These are phyloP conservation scores for Oryza meyeriana DNA, from an alignment of 176 grass and related monocot species.

Conservation along the genomic window DNA sequence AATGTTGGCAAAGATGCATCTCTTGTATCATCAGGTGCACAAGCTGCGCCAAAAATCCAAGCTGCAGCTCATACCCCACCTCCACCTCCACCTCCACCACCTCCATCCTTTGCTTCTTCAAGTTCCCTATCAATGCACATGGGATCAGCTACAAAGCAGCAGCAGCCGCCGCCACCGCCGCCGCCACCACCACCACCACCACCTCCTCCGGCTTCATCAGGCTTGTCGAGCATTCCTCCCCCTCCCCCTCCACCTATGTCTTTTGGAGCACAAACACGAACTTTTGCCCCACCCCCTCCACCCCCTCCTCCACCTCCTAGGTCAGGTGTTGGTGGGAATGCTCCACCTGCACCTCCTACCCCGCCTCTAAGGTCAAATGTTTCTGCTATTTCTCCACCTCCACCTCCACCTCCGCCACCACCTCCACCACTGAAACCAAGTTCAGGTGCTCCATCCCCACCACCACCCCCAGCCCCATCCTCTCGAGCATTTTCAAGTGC, in stretches of 20 bases:
- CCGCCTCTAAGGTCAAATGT: constrained; percentile 40
- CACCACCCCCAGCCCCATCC: neutral
- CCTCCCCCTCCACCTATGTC: constrained; percentile 14
- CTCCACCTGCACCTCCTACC: constrained; percentile 39
- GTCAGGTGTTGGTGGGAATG: constrained; percentile 6
- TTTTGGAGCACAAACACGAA: constrained; percentile 12
- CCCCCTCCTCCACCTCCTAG: constrained; percentile 44
- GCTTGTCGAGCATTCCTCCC: constrained; percentile 22
- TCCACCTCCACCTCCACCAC: constrained; percentile 22
- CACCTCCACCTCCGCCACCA: neutral
- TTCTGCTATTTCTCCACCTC: neutral
- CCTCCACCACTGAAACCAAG: neutral
- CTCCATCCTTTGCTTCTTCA: constrained; percentile 16
- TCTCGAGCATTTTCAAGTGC: neutral
- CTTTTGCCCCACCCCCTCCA: constrained; percentile 28
- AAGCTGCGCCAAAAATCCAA: constrained; percentile 26
- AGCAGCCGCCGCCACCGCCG: constrained; percentile 5
- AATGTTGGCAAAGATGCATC: constrained; percentile 24
- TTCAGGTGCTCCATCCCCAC: neutral
- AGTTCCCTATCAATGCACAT: neutral
- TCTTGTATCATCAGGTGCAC: constrained; percentile 26
- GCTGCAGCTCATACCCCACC: constrained; percentile 5
- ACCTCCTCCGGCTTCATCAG: constrained; percentile 22
- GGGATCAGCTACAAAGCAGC: constrained; percentile 13
- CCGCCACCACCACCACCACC: constrained; percentile 1